phyloP scores from a whole-genome alignment of 371 early-diverging fungal genomes.

The Blakeslea trispora region DNA sequence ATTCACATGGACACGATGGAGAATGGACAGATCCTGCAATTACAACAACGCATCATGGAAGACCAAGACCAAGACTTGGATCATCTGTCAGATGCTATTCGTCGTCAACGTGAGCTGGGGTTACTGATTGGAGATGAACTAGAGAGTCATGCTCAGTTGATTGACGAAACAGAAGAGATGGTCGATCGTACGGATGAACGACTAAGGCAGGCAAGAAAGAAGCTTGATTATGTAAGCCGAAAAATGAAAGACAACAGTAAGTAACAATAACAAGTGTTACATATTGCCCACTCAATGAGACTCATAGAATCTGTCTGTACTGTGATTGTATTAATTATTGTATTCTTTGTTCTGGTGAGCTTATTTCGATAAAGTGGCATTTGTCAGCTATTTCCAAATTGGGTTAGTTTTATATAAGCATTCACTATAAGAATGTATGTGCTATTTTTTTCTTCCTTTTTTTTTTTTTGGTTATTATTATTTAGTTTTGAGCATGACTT shows the following conservation, averaged over 20 bases:
- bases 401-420: too few relatives aligned
- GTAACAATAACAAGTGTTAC: too few relatives aligned
- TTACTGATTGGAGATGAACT: conserved; percentile 77
- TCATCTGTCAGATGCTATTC: conserved; percentile 60
- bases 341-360: conserved; percentile 46
- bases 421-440: too few relatives aligned
- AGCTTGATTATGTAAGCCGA: conserved; percentile 43
- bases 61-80: conserved; percentile 83
- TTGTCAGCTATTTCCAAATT: too few relatives aligned
- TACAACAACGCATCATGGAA: conserved; percentile 77
- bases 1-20: conserved; percentile 55
- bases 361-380: conserved; percentile 24
- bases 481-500: too few relatives aligned
- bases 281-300: not conserved
- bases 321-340: conserved; percentile 44
- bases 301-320: conserved; percentile 48
- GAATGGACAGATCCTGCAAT: conserved; percentile 66
- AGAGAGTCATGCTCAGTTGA: conserved; percentile 71
- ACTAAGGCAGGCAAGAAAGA: conserved; percentile 58
- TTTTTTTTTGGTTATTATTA: conserved; percentile 5
- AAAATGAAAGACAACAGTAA: conserved; percentile 53
- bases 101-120: conserved; percentile 78
- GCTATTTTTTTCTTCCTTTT: conserved; percentile 8
- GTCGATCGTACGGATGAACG: conserved; percentile 65
- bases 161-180: conserved; percentile 72